A percentile compares a stretch with the other conserved stretches of the same genome.
Evolutionary conservation across 768 basidiomycete genomes (phyloP).

Genomic region (Kockovaella imperatae): DNA sequence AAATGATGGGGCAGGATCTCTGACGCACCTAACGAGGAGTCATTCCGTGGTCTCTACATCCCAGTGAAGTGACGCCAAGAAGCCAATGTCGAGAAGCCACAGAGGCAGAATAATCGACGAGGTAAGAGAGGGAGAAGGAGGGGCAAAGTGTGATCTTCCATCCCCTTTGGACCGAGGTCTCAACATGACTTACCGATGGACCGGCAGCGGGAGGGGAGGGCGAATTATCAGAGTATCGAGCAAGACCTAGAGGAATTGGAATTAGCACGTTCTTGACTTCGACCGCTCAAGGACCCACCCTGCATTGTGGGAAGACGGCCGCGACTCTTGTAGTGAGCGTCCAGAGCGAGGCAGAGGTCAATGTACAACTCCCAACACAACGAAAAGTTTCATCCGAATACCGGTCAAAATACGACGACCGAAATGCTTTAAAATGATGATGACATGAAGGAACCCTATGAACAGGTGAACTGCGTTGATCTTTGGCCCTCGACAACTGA

Average conservation of each 20-base stretch:
- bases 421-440: background rate
- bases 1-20: too few species aligned
- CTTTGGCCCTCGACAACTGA: background rate
- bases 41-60: constrained; percentile 10
- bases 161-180: background rate
- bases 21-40: constrained; percentile 6
- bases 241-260: constrained; percentile 16
- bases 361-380: too few species aligned
- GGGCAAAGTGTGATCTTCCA: constrained; percentile 30
- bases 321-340: background rate
- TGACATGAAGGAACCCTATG: too few species aligned
- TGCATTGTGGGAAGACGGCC: constrained; percentile 5
- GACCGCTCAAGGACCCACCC: constrained; percentile 13
- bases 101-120: background rate
- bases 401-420: too few species aligned
- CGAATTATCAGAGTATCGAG: constrained; percentile 26
- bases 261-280: too few species aligned
- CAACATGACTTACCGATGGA: constrained; percentile 27
- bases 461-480: too few species aligned
- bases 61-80: too few species aligned
- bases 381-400: too few species aligned
- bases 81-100: background rate
- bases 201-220: constrained; percentile 10
- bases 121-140: constrained; percentile 1
- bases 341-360: background rate